Evolutionary conservation across 2,329 filamentous ascomycete species (phyloP), one percentile per base, ranked within the genome.

Genomic region (Ophiocordyceps camponoti-leonardi): DNA sequence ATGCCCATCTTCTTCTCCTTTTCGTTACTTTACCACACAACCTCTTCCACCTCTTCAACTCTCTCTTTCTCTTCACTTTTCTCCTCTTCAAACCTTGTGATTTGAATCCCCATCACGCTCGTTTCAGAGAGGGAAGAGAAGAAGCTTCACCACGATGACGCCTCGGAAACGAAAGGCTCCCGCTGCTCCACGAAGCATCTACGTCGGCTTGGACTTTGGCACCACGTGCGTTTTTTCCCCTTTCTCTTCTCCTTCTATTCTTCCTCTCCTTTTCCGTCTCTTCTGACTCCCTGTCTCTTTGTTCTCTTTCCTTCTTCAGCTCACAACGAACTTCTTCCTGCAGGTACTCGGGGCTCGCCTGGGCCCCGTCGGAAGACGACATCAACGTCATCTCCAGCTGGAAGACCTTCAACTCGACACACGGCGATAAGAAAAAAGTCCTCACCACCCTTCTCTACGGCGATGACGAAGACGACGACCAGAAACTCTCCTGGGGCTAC

Each of bases 201-300:
- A 66, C 18, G 50, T 69, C 2, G 63, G 67, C 0, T 58, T 72
- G 7, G 68, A 71, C 37, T 69, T 71, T 42, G 67, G 67, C 1
- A 71, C 68, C 0, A 71, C 67, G 54, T 68, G 48, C 47, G 61
- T 51, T 35, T 35, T 14, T 8, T 28, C 11, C 26, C 7, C 26
- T 28, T 26, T 10, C 26, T 28, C 10, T 8, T 28, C 26, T 28
- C 7, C 11, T 28, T 28, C 26, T 2, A 6, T 10, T 28, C 10
- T 28, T 28, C 26, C 4, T 28, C 26, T 28, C 7, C 26, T 28
- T 28, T 8, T 28, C 10, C 26, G 26, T 28, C 26, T 28, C 4
- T 28, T 28, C 26, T 8, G 6, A 6, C 31, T 35, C 31, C n/a
- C n/a, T 31, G 13, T n/a, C n/a, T n/a, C n/a, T 35, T 35, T 35